phyloP scores from a whole-genome alignment of 768 basidiomycete species.

The Panus rudis region DNA sequence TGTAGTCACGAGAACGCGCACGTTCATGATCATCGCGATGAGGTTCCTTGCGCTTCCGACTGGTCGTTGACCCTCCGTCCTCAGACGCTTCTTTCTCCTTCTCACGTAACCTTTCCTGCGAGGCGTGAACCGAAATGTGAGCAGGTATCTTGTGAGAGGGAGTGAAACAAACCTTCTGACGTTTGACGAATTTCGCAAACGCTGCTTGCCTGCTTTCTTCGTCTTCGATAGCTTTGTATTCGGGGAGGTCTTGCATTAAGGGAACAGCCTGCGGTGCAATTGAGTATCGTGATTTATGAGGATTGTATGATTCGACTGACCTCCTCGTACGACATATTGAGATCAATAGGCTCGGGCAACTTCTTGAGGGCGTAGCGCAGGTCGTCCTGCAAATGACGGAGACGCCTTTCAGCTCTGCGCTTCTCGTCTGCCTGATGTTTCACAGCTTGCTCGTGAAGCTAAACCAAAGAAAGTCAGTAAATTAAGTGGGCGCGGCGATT shows the following conservation, averaged over 20 bases:
- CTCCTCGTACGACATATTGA: slow-evolving; percentile 71
- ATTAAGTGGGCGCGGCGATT: not conserved
- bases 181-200: slow-evolving; percentile 80
- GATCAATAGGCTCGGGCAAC: slow-evolving; percentile 72
- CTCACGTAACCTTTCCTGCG: slow-evolving; percentile 65
- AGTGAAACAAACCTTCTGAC: slow-evolving; percentile 68
- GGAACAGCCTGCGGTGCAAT: slow-evolving; percentile 49
- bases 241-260: slow-evolving; percentile 72
- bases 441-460: slow-evolving; percentile 69
- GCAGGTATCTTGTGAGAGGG: not conserved
- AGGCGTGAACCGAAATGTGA: not conserved
- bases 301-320: slow-evolving; percentile 36
- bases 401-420: slow-evolving; percentile 74
- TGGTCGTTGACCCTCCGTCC: slow-evolving; percentile 74
- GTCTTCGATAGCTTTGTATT: slow-evolving; percentile 83
- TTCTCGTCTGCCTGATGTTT: slow-evolving; percentile 83
- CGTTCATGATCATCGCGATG: slow-evolving; percentile 23
- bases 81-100: slow-evolving; percentile 58
- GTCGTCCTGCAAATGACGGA: slow-evolving; percentile 89
- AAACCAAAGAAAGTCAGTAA: not conserved
- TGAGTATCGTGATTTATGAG: slow-evolving; percentile 4
- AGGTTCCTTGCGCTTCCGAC: slow-evolving; percentile 77
- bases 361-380: slow-evolving; percentile 93
- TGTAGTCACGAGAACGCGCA: slow-evolving; percentile 23
- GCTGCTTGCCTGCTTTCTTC: slow-evolving; percentile 79